Evolutionary conservation across 768 basidiomycete species (phyloP).

Genomic region (Pleurotus ostreatus): DNA sequence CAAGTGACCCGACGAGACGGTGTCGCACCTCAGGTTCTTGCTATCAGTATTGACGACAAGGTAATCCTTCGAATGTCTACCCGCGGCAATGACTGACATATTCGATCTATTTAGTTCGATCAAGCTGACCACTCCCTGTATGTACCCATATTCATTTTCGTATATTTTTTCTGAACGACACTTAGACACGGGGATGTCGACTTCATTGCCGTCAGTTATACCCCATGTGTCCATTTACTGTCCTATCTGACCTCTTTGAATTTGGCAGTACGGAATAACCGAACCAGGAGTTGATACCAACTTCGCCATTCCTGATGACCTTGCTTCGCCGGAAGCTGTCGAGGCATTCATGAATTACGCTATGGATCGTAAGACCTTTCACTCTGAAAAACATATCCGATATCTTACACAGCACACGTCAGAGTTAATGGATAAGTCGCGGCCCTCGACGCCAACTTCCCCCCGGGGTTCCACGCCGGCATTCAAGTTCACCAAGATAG

Average conservation of each 20-base stretch:
- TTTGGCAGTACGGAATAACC: not conserved
- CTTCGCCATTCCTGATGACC: constrained; percentile 4
- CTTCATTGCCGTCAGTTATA: not conserved
- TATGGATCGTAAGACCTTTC: not conserved
- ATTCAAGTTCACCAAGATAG: not conserved
- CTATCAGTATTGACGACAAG: constrained; percentile 28
- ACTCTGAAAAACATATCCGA: not conserved
- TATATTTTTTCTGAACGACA: too few species aligned
- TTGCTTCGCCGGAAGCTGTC: not conserved
- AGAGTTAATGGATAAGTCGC: not conserved
- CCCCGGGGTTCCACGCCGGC: not conserved
- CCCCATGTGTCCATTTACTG: not conserved
- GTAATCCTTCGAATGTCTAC: not conserved
- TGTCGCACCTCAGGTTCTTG: constrained; percentile 22
- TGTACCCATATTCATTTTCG: not conserved
- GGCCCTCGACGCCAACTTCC: not conserved
- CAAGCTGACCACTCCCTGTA: not conserved
- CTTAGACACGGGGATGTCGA: constrained; percentile 1
- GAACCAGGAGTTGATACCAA: constrained; percentile 1
- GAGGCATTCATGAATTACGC: constrained; percentile 3
- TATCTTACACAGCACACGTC: not conserved
- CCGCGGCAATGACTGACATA: too few species aligned
- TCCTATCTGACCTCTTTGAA: not conserved
- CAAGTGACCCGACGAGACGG: constrained; percentile 22
- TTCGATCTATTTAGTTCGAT: not conserved